phyloP scores from a whole-genome alignment of 305 asterid species.

The Fraxinus greggii region DNA sequence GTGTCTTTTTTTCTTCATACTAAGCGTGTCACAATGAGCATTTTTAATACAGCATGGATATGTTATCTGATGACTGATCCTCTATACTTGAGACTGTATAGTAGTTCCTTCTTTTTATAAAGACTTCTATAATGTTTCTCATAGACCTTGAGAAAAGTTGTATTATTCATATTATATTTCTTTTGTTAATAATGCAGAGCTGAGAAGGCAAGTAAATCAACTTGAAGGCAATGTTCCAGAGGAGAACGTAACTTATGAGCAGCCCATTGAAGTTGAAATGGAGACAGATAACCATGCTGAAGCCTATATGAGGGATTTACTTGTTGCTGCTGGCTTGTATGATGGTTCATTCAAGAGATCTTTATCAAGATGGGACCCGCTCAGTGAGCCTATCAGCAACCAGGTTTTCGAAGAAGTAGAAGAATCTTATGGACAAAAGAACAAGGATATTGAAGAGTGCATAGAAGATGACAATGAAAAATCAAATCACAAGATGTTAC shows the following conservation, averaged over 20 bases:
- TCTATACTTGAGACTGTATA: neutral
- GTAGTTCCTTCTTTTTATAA: neutral
- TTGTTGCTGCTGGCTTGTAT: slow-evolving; percentile 73
- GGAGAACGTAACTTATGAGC: slow-evolving; percentile 47
- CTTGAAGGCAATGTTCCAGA: slow-evolving; percentile 53
- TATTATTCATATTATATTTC: neutral
- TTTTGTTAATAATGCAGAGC: slow-evolving; percentile 44
- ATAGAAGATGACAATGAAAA: slow-evolving; percentile 42
- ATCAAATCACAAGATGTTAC: slow-evolving; percentile 52
- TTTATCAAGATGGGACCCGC: slow-evolving; percentile 73
- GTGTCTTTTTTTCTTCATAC: neutral
- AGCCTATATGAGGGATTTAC: slow-evolving; percentile 82
- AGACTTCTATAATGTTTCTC: neutral
- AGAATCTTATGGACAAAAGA: slow-evolving; percentile 44
- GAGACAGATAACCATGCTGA: slow-evolving; percentile 65
- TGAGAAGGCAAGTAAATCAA: slow-evolving; percentile 71
- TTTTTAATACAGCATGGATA: neutral
- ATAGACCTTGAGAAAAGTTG: neutral
- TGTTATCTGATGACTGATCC: neutral
- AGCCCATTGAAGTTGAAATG: slow-evolving; percentile 47
- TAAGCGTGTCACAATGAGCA: neutral
- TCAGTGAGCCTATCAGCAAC: slow-evolving; percentile 66
- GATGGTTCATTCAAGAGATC: slow-evolving; percentile 58
- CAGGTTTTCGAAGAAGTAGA: slow-evolving; percentile 75
- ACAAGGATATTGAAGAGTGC: slow-evolving; percentile 37